Percentiles rank a stretch among this genome's conserved stretches.
Conservation (phyloP, 2,329 filamentous ascomycete species). For the Aquanectria penicillioides region DNA sequence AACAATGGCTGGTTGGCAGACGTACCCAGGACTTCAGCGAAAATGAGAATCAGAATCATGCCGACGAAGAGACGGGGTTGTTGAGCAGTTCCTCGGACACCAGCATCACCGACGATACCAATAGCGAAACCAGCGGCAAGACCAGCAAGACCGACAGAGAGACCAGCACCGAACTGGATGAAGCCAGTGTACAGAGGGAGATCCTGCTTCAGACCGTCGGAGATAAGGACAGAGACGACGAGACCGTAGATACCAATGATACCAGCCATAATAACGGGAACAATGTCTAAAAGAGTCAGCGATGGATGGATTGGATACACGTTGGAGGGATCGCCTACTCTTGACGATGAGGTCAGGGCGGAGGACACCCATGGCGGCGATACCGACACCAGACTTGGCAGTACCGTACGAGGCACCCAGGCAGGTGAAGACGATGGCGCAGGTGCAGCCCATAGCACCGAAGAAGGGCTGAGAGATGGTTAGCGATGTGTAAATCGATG, state of each 20-base stretch:
- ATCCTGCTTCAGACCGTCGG: constrained; percentile 78
- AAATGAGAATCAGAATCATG: constrained; percentile 99
- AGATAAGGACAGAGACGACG: constrained; percentile 88
- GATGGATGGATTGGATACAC: not conserved
- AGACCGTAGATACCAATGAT: constrained; percentile 99
- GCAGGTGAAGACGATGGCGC: constrained; percentile 97
- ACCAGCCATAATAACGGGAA: constrained; percentile 99
- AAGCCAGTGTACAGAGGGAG: constrained; percentile 83
- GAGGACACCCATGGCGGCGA: constrained; percentile 97
- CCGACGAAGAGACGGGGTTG: constrained; percentile 91
- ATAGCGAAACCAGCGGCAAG: constrained; percentile 87
- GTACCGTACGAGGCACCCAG: constrained; percentile 98
- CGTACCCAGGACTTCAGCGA: constrained; percentile 96
- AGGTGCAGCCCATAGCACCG: constrained; percentile 96
- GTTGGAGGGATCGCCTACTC: constrained; percentile 71
- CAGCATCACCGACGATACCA: constrained; percentile 88
- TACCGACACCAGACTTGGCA: constrained; percentile 98
- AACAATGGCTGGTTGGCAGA: constrained; percentile 28
- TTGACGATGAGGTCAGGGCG: constrained; percentile 98
- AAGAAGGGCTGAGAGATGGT: constrained; percentile 78
- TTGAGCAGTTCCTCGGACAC: constrained; percentile 87
- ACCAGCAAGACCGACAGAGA: constrained; percentile 84
- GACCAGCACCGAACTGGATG: constrained; percentile 86
- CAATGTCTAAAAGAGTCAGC: constrained; percentile 77
- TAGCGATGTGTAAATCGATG: constrained; percentile 43